These are phyloP conservation scores for Cercospora janseana DNA, from an alignment of 2,329 filamentous ascomycete species.

Conservation along the genomic window DNA sequence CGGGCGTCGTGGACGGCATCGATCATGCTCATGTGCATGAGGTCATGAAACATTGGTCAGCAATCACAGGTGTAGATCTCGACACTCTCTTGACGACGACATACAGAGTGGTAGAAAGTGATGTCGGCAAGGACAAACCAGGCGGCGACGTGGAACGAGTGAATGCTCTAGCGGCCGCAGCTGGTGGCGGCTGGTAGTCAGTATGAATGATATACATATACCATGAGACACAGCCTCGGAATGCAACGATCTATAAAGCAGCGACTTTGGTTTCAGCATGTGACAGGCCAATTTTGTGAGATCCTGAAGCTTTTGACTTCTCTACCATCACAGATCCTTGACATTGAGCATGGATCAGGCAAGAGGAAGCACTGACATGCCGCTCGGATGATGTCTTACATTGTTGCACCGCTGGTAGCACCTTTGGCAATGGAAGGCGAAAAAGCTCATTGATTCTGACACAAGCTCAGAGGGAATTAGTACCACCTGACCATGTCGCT, in stretches of 20 bases:
- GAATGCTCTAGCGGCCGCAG: conserved; percentile 82
- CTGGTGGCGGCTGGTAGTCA: conserved; percentile 83
- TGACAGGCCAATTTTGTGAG: no score
- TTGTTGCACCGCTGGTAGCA: background rate
- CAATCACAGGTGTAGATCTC: conserved; percentile 66
- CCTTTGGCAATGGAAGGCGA: no score
- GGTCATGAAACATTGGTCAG: conserved; percentile 73
- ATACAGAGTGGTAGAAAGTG: conserved; percentile 88
- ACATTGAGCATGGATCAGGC: background rate
- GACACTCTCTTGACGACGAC: conserved; percentile 78
- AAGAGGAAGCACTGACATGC: background rate
- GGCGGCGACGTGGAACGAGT: conserved; percentile 74
- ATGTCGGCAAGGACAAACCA: conserved; percentile 75
- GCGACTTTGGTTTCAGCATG: background rate
- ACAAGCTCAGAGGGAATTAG: no score
- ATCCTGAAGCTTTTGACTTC: no score
- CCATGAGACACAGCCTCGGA: background rate
- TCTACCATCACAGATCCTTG: background rate
- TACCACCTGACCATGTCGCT: background rate
- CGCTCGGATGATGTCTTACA: background rate
- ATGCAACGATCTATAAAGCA: background rate
- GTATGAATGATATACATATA: background rate
- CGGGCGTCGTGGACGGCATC: conserved; percentile 49
- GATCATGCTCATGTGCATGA: conserved; percentile 64
- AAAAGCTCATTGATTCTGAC: no score